A percentile compares a stretch with the other conserved stretches of the same genome.
Conservation (phyloP, 371 early-diverging fungal species). For the Smittium culicis region DNA sequence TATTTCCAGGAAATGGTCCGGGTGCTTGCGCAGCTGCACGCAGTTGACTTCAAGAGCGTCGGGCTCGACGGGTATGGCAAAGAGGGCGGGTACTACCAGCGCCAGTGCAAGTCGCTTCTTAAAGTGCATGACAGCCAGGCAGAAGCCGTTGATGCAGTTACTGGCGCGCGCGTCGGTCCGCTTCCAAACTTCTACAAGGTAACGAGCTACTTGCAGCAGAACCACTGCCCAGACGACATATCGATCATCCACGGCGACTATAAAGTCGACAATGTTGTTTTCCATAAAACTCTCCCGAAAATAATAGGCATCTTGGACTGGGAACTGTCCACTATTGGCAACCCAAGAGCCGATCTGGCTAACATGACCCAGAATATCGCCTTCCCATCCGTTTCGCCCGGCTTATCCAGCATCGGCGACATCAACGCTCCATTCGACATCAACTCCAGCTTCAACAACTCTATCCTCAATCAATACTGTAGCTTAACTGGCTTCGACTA, state of each 20-base stretch:
- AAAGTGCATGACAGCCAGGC: constrained; percentile 56
- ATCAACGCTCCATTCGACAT: background rate
- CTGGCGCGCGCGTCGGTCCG: constrained; percentile 39
- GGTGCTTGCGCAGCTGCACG: constrained; percentile 65
- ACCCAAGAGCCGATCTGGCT: constrained; percentile 80
- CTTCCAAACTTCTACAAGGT: constrained; percentile 54
- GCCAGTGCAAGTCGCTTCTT: constrained; percentile 60
- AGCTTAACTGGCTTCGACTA: constrained; percentile 13
- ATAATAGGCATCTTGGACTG: constrained; percentile 90
- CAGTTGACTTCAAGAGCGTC: constrained; percentile 42
- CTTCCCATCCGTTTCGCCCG: constrained; percentile 18
- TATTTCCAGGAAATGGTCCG: constrained; percentile 41
- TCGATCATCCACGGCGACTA: constrained; percentile 84
- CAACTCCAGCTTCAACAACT: constrained; percentile 5
- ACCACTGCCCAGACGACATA: constrained; percentile 52
- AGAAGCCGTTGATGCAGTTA: constrained; percentile 41
- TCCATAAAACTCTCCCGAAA: constrained; percentile 57
- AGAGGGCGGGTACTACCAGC: constrained; percentile 56
- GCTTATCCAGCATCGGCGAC: background rate
- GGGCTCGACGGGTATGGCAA: constrained; percentile 59
- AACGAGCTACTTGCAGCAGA: constrained; percentile 52
- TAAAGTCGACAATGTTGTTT: constrained; percentile 71
- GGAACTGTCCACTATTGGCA: constrained; percentile 91
- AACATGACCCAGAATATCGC: constrained; percentile 69
- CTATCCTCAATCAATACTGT: constrained; percentile 23